Evolutionary conservation across 2,329 filamentous ascomycete species (phyloP), one percentile per base, ranked within the genome.

Genomic region (Aspergillus carbonarius): DNA sequence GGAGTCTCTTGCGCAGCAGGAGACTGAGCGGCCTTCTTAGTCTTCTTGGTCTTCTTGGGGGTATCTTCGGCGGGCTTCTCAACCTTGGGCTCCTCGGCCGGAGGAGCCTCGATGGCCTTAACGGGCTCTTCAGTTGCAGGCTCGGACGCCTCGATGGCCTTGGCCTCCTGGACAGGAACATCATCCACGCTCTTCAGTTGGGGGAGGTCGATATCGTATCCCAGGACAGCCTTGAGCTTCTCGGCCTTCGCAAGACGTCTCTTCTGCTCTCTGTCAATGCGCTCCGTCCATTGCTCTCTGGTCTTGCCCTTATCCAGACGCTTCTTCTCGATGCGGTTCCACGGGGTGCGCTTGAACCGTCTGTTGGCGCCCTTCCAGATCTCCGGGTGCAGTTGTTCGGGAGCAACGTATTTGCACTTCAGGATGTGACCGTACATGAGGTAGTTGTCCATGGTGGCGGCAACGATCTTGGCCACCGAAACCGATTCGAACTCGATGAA

Each of bases 381-480:
- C 61, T 91, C 83, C 23, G 87, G 83, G 73, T 96, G 91, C 44
- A 96, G 81, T 71, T 93, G 87, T 60, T 90, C 91, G 58, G 86
- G 80, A 4, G 91, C 86, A 4, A 97, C 84, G 23, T 87, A 80
- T 72, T 91, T 90, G 77, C 93, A 93, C 77, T 96, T 93, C 67
- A 99, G 82, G 62, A 98, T 90, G 74, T 97, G 93, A 5, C 92
- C 91, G 74, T 96, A 98, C 71, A 99, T 84, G 39, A 98, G 86
- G 77, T 99, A 99, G 78, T 93, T 96, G 82, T 97, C 87, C 95
- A 99, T 99, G 20, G 95, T 96, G 79, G 92, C 91, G 51, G 91
- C 89, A 30, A 96, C 93, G 67, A 98, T 92, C 69, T 91, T 89
- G 39, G 95, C 93, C n/a, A 92, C 90, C 58, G 92, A 88, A 34